Evolutionary conservation across 768 basidiomycete species (phyloP).

Genomic region (Amanita pallidorosea): DNA sequence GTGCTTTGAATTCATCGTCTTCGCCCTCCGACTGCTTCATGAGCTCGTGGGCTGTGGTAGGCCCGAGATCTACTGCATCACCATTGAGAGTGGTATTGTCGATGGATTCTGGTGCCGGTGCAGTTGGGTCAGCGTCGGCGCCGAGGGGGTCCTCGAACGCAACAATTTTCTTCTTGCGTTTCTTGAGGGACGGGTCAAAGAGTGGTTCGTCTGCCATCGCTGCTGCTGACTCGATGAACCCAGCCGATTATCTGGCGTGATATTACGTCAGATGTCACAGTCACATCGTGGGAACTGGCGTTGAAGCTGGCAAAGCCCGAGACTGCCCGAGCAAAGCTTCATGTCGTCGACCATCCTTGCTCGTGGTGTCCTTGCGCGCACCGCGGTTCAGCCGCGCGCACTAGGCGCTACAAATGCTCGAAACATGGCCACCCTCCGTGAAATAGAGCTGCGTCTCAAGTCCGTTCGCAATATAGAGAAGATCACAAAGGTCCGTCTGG

Average conservation of each 20-base stretch:
- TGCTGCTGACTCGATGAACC: constrained; percentile 4
- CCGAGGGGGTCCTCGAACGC: constrained; percentile 82
- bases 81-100: constrained; percentile 61
- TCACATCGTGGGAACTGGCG: constrained; percentile 1
- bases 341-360: constrained; percentile 31
- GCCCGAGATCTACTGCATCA: constrained; percentile 67
- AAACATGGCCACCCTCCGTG: constrained; percentile 95
- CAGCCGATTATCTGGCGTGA: background rate
- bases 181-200: constrained; percentile 78
- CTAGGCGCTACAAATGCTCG: constrained; percentile 43
- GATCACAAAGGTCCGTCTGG: constrained; percentile 82
- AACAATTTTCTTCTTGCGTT: constrained; percentile 81
- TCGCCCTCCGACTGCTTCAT: constrained; percentile 39
- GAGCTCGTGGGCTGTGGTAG: constrained; percentile 64
- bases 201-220: constrained; percentile 62
- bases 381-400: constrained; percentile 21
- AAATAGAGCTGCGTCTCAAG: constrained; percentile 94
- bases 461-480: constrained; percentile 98
- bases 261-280: background rate
- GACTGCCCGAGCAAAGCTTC: constrained; percentile 25
- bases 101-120: constrained; percentile 64
- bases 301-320: constrained; percentile 23
- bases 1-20: constrained; percentile 66
- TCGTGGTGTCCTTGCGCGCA: constrained; percentile 33
- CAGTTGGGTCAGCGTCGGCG: constrained; percentile 73